These are phyloP conservation scores for Fusarium sp. DNA, from an alignment of 2,329 filamentous ascomycete genomes.

Conservation along the genomic window DNA sequence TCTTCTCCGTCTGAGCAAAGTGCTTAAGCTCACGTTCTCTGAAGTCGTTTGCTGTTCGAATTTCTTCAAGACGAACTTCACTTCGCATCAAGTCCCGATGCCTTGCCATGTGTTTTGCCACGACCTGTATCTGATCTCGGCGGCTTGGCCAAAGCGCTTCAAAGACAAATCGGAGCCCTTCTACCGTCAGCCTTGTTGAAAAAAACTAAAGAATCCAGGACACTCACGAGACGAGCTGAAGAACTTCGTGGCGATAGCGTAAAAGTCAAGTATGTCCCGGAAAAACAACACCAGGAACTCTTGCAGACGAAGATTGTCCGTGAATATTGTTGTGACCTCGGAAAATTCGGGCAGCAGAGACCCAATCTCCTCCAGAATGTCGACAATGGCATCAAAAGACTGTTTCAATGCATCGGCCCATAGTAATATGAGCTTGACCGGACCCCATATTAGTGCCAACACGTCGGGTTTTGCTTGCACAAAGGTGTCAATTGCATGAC, in stretches of 20 bases:
- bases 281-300: slow-evolving; percentile 12
- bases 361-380: slow-evolving; percentile 4
- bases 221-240: slow-evolving; percentile 22
- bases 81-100: background rate
- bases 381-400: slow-evolving; percentile 6
- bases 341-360: slow-evolving; percentile 9
- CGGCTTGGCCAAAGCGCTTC: slow-evolving; percentile 2
- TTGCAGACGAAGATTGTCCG: background rate
- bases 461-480: slow-evolving; percentile 9
- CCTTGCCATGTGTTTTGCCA: background rate
- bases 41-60: background rate
- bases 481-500: background rate
- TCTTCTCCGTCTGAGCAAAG: background rate
- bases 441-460: slow-evolving; percentile 10
- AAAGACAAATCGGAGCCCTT: background rate
- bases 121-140: background rate
- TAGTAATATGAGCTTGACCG: slow-evolving; percentile 8
- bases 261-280: slow-evolving; percentile 28
- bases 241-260: slow-evolving; percentile 1
- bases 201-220: rapidly evolving
- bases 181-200: rapidly evolving
- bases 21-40: background rate
- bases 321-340: background rate
- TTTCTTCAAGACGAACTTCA: slow-evolving; percentile 10
- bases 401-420: slow-evolving; percentile 9